Evolutionary conservation across 2,329 filamentous ascomycete species (phyloP), one percentile per base, ranked within the genome.

Genomic region (Verticillium nubilum): DNA sequence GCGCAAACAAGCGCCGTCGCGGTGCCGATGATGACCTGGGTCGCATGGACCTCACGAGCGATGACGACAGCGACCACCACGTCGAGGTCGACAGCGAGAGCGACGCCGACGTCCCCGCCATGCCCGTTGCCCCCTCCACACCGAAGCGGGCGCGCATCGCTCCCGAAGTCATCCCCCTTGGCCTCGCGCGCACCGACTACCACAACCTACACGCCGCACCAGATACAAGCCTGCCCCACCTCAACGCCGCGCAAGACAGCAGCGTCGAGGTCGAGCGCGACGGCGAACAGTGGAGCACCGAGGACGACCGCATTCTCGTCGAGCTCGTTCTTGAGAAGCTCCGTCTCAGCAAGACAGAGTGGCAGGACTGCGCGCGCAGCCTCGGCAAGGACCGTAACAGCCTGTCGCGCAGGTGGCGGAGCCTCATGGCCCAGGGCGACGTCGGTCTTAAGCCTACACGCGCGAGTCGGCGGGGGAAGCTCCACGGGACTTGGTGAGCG

Each of bases 291-390:
- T 89, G 86, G 86, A 86, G 79, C 61, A 76, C 77, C 2, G 86
- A 88, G 63, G 85, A 89, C 62, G 86, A 89, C 69, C 78, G 84
- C 60, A 77, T 87, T 60, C 76, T 89, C 2, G 83, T 89, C n/a
- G 85, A 88, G 72, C 78, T 89, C 19, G 84, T 89, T 42, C 76
- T 89, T 5, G 85, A 87, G 69, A 88, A 88, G 74, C 77, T 89
- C 59, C 83, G 82, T 72, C 77, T 89, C 25, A 81, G 80, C 65
- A 87, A 85, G 72, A 78, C 80, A 56, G 85, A 89, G 60, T 88
- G 86, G 86, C 83, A 87, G 61, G 86, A 89, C 68, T 88, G 86
- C 70, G 86, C 86, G 52, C 78, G 84, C 61, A 85, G 78, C 64
- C 75, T 89, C 7, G 86, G 86, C 62, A 84, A 81, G 66, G 84